phyloP scores from a whole-genome alignment of 2,329 filamentous ascomycete genomes.

The Stachybotrys elegans region DNA sequence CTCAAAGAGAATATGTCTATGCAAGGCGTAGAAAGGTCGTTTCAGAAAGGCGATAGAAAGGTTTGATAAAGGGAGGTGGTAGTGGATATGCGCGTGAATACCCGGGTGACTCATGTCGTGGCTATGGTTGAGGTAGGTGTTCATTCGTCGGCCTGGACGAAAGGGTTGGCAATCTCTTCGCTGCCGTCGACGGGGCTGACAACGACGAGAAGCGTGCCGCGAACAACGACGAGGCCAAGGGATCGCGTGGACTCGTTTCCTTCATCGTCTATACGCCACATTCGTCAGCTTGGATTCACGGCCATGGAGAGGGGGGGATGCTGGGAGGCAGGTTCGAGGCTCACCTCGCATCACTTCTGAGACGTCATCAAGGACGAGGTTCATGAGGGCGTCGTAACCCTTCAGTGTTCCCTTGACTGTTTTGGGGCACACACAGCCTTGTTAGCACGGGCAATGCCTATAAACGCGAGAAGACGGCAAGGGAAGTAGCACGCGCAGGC shows the following conservation, averaged over 20 bases:
- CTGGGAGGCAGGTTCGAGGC: conserved; percentile 13
- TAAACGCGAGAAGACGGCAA: no score
- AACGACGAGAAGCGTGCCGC: conserved; percentile 87
- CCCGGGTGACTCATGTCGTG: no score
- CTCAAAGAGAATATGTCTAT: no score
- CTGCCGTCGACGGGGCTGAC: conserved; percentile 92
- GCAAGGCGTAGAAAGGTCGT: no score
- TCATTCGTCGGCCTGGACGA: conserved; percentile 68
- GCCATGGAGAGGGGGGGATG: background rate
- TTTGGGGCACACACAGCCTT: no score
- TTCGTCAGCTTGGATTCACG: conserved; percentile 7
- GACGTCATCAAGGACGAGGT: conserved; percentile 91
- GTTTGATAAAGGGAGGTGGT: no score
- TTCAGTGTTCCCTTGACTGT: conserved; percentile 84
- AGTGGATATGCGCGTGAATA: no score
- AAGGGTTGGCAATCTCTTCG: conserved; percentile 94
- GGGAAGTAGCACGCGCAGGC: no score
- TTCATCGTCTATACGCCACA: conserved; percentile 70
- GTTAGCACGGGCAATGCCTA: no score
- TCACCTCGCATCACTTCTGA: conserved; percentile 83
- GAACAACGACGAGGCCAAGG: conserved; percentile 81
- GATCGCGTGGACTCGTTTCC: conserved; percentile 79
- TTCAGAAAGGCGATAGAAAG: no score
- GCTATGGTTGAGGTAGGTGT: no score
- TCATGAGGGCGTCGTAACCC: conserved; percentile 97